These are phyloP conservation scores for Climacium dendroides DNA, from an alignment of 225 moss, liverwort and hornwort species.

Conservation along the genomic window DNA sequence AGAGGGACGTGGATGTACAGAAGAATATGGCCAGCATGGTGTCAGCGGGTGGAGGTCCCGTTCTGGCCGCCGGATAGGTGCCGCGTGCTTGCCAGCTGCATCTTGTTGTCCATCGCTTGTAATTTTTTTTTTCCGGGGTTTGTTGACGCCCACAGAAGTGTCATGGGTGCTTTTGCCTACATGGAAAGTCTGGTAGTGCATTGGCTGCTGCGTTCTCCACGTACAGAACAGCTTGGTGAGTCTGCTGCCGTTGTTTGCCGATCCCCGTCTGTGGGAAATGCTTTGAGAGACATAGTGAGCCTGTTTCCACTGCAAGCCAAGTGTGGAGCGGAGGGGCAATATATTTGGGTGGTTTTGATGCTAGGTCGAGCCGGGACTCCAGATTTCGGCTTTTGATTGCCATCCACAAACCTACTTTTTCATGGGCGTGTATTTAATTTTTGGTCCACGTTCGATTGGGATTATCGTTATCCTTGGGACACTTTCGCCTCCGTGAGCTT, in stretches of 20 bases:
- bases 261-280: constrained; percentile 5
- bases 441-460: constrained; percentile 2
- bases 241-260: constrained; percentile 3
- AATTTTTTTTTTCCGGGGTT: background rate
- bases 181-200: constrained; percentile 6
- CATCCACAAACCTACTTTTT: constrained; percentile 9
- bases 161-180: constrained; percentile 7
- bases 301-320: background rate
- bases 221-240: background rate
- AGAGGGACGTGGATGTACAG: constrained; percentile 33
- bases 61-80: constrained; percentile 20
- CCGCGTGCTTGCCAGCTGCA: background rate
- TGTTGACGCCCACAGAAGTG: constrained; percentile 8
- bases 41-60: constrained; percentile 15
- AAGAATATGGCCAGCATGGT: constrained; percentile 25
- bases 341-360: constrained; percentile 13
- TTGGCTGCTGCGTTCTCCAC: background rate
- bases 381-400: background rate
- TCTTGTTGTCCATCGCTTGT: constrained; percentile 1
- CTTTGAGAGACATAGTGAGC: constrained; percentile 19
- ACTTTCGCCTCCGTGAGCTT: background rate
- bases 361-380: constrained; percentile 1
- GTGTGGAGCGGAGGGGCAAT: background rate
- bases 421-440: constrained; percentile 40
- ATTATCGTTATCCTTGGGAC: background rate